Base-by-base conservation (phyloP, 1,139 yeast species). In the Yamadazyma siamensis region DNA sequence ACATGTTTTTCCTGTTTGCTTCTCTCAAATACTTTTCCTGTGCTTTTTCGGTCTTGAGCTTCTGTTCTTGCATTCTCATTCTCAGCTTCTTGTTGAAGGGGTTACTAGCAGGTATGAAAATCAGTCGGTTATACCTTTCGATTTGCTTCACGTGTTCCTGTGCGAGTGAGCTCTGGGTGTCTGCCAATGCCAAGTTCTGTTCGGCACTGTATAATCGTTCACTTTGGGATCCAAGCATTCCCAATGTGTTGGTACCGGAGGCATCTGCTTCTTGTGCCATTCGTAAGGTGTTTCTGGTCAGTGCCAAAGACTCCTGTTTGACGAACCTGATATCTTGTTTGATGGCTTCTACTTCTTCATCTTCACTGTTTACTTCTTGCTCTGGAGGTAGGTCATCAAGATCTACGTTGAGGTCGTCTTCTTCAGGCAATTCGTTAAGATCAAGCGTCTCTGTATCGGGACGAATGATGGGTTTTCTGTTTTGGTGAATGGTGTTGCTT, bases 181-280 rank as follows among this genome's bases (percentile, higher is more conserved):
- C 85, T 26, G 94, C 86, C 35, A 84, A 61, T 34, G 85, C 75
- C 45, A 91, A 61, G 46, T 80, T 81, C 45, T 77, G 79, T 53
- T 89, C 96, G 13, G 91, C 80, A 49, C 75, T 77, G 52, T 82
- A 84, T 41, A 91, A 65, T 31, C 87, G 67, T 53, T 88, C 96
- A 34, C 94, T 80, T 57, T 94, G 98, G 13, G 91, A 77, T 17
- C 97, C 97, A 33, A 91, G 71, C 78, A 87, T 80, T 16, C 96
- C 96, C 44, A 89, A 62, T 0, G 97, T 83, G 53, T 89, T 87
- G 32, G 87, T 74, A 15, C 95, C 98, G 6, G 89, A 76, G 33
- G 83, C 84, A 54, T 89, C 96, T 1, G 97, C 96, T 47, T 87
- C 94, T 42, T 83, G 83, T 1, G 96, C 95, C 78, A 86, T 78